phyloP scores from a whole-genome alignment of 495 filamentous ascomycete species.

The Lophiotrema nucula region DNA sequence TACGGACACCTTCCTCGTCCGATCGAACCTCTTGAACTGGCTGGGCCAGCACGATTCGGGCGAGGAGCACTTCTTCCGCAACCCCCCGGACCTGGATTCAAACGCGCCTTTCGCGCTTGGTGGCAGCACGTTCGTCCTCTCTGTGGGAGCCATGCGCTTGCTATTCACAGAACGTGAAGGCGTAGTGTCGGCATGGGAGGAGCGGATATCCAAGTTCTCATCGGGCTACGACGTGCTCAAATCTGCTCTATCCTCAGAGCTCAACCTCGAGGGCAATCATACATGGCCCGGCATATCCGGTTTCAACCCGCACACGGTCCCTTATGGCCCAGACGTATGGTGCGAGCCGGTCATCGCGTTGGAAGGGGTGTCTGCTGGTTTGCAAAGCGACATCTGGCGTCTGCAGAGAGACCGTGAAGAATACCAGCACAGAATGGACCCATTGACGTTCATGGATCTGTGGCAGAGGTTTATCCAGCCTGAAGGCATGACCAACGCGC shows the following conservation, averaged over 20 bases:
- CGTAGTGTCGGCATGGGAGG: conserved; percentile 11
- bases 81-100: neutral
- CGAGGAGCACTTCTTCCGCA: conserved; percentile 16
- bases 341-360: conserved; percentile 26
- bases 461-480: conserved; percentile 22
- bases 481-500: conserved; percentile 3
- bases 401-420: conserved; percentile 21
- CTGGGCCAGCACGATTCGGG: conserved; percentile 16
- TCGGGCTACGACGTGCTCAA: conserved; percentile 16
- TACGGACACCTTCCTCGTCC: conserved; percentile 22
- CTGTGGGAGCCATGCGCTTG: conserved; percentile 10
- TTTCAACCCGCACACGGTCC: conserved; percentile 15
- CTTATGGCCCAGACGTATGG: conserved; percentile 23
- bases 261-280: conserved; percentile 9
- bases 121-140: conserved; percentile 25
- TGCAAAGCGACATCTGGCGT: conserved; percentile 10
- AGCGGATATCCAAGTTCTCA: neutral
- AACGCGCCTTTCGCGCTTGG: conserved; percentile 10
- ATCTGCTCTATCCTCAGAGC: conserved; percentile 6
- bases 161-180: conserved; percentile 10
- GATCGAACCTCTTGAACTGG: conserved; percentile 25
- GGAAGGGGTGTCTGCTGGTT: conserved; percentile 17
- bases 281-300: conserved; percentile 24
- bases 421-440: conserved; percentile 8
- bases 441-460: conserved; percentile 21